These are phyloP conservation scores for Mucor piriformis DNA, from an alignment of 371 early-diverging fungal genomes.

Conservation along the genomic window DNA sequence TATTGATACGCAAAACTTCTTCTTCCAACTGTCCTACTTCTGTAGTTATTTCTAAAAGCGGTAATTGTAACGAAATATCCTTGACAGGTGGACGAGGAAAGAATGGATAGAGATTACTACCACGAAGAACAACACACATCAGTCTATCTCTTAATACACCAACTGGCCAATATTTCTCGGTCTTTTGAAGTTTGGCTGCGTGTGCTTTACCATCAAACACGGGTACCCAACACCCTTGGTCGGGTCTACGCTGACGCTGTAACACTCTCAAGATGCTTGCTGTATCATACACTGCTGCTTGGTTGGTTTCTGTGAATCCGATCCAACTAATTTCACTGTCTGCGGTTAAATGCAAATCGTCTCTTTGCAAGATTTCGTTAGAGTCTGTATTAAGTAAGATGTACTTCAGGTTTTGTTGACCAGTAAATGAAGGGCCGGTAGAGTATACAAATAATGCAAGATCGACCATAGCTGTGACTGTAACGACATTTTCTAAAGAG, in stretches of 20 bases:
- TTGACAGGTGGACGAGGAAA: constrained; percentile 78
- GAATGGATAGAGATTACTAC: constrained; percentile 58
- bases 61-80: constrained; percentile 76
- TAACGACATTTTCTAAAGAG: constrained; percentile 68
- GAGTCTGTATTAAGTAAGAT: constrained; percentile 68
- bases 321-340: constrained; percentile 74
- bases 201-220: constrained; percentile 61
- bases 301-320: constrained; percentile 81
- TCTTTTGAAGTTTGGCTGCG: constrained; percentile 28
- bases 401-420: constrained; percentile 68
- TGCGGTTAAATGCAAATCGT: constrained; percentile 66
- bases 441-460: constrained; percentile 39
- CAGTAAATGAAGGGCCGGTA: constrained; percentile 32
- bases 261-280: constrained; percentile 65
- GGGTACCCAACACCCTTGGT: constrained; percentile 78
- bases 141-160: constrained; percentile 65
- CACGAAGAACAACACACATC: constrained; percentile 68
- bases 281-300: constrained; percentile 74
- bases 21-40: constrained; percentile 66
- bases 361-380: constrained; percentile 61
- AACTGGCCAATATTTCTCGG: constrained; percentile 76
- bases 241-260: constrained; percentile 54
- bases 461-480: constrained; percentile 60
- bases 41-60: constrained; percentile 49
- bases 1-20: constrained; percentile 45